These are phyloP conservation scores for Lanmaoa pseudosensibilis DNA, from an alignment of 768 basidiomycete genomes.

Conservation along the genomic window DNA sequence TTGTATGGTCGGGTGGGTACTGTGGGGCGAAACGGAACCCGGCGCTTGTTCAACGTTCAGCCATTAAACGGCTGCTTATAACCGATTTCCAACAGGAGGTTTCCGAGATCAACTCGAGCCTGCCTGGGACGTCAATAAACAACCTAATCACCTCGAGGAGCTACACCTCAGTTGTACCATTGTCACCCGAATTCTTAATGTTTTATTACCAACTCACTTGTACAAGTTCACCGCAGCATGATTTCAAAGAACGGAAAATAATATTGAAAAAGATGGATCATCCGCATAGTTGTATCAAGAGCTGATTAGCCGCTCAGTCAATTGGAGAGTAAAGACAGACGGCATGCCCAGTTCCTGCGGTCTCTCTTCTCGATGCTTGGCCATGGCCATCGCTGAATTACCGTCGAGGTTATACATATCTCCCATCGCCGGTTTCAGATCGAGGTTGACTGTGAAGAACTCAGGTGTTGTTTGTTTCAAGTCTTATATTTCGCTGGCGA, in stretches of 20 bases:
- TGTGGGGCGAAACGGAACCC: not conserved
- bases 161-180: not conserved
- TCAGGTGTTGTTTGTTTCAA: constrained; percentile 15
- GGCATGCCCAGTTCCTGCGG: constrained; percentile 70
- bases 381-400: constrained; percentile 13
- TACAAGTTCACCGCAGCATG: not conserved
- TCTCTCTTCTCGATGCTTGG: constrained; percentile 50
- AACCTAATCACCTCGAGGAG: not conserved
- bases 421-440: constrained; percentile 35
- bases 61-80: not conserved
- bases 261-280: not conserved
- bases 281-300: constrained; percentile 44
- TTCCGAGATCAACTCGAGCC: constrained; percentile 7
- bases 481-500: constrained; percentile 21
- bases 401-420: constrained; percentile 24
- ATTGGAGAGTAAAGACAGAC: constrained; percentile 44
- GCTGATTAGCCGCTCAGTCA: constrained; percentile 72
- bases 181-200: not conserved
- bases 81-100: not conserved
- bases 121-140: constrained; percentile 1
- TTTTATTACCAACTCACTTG: constrained; percentile 1
- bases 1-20: not conserved
- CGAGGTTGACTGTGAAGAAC: constrained; percentile 44
- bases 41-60: too few relatives aligned
- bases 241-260: not conserved